A percentile compares a stretch with the other conserved stretches of the same genome.
These are phyloP conservation scores for Nicotiana tabacum DNA, from an alignment of 257 asterid species.

Conservation along the genomic window DNA sequence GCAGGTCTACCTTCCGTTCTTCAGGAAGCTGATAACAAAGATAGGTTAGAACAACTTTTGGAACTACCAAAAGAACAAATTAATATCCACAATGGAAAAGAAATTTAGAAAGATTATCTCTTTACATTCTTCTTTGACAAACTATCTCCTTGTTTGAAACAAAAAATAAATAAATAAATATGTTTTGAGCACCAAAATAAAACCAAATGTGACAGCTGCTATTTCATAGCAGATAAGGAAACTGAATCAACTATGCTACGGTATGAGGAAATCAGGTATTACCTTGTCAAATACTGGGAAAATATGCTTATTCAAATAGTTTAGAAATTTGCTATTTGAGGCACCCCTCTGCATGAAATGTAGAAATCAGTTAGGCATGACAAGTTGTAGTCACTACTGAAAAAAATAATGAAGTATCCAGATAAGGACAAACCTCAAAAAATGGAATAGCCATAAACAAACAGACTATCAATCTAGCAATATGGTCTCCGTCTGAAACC, in stretches of 20 bases:
- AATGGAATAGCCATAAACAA: slow-evolving; percentile 82
- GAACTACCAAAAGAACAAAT: slow-evolving; percentile 3
- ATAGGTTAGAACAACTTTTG: slow-evolving; percentile 12
- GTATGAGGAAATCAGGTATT: slow-evolving; percentile 8
- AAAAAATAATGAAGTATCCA: slow-evolving; percentile 8
- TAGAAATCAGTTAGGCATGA: slow-evolving; percentile 21
- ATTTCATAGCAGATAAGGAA: not conserved
- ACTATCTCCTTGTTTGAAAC: not conserved
- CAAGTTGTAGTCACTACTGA: not conserved
- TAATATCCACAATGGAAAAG: not conserved
- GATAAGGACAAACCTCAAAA: slow-evolving; percentile 55
- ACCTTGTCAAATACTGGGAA: slow-evolving; percentile 85
- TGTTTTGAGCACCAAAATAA: not conserved
- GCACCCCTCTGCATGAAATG: slow-evolving; percentile 79
- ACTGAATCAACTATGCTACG: not conserved
- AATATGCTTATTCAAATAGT: slow-evolving; percentile 74
- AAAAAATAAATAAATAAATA: not conserved
- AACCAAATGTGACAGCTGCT: not conserved
- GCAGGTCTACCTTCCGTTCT: slow-evolving; percentile 85
- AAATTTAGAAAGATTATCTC: not conserved
- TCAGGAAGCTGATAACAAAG: slow-evolving; percentile 72
- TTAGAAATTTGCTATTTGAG: slow-evolving; percentile 81
- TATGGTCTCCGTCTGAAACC: slow-evolving; percentile 90
- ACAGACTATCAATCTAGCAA: slow-evolving; percentile 75
- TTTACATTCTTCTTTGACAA: not conserved